Base-by-base conservation (phyloP, 108 stramenopile species). In the Tribonema minus region DNA sequence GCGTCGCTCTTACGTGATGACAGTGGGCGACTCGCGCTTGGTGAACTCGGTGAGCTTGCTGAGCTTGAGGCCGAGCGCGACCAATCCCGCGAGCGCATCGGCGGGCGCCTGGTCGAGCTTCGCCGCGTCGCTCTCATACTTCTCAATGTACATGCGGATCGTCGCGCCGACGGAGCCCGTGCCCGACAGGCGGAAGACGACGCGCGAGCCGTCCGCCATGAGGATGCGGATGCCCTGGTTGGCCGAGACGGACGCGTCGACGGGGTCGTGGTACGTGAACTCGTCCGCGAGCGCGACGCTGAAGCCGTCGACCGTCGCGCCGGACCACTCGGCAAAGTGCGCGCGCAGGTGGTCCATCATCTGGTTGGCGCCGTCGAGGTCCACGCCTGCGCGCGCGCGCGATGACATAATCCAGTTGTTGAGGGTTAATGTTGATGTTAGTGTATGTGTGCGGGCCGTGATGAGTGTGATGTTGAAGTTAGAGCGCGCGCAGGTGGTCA, bases 1-100 rank as follows among this genome's bases (percentile, higher is more conserved):
- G n/a, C n/a, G n/a, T n/a, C n/a, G n/a, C n/a, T n/a, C n/a, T n/a
- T 91, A 99, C 20, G 99, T 99, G 90, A 98, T 99, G 41, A 99
- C 99, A 37, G 96, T 98, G 35, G 99, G 97, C 58, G 89, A 89
- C 68, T 94, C 91, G 23, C 92, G 93, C 59, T 97, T 97, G 28
- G 93, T 92, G 86, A 93, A 91, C 40, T 84, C 91, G 72, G 90
- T 85, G 64, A 99, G 91, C 46, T 92, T 83, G 60, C 90, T 91
- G 35, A 99, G 86, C 41, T 90, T 87, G 40, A 98, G 89, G 9
- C 96, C 97, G 59, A 93, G 87, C 27, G 76, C 86, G 28, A 96
- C 92, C 28, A 98, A 83, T 29, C 90, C 92, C 23, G 89, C 80
- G 5, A 99, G 85, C 34, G 73, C 85, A 20, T 88, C 89, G 1